These are phyloP conservation scores for Babesia divergens DNA, from an alignment of 169 alveolate species.

Conservation along the genomic window DNA sequence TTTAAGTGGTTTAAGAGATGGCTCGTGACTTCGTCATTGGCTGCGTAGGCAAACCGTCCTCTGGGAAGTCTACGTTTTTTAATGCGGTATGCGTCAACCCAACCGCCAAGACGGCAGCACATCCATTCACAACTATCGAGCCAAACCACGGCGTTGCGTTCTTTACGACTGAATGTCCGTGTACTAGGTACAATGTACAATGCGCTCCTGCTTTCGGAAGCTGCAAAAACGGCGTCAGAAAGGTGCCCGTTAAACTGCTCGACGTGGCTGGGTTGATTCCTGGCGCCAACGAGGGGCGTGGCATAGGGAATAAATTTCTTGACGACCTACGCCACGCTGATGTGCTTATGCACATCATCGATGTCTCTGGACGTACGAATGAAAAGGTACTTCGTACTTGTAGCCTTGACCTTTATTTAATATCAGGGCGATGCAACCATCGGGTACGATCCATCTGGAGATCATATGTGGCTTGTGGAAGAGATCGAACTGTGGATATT, in stretches of 20 bases:
- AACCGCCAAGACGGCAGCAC: conserved; percentile 93
- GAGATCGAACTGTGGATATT: conserved; percentile 78
- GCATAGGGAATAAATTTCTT: conserved; percentile 96
- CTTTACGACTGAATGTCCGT: conserved; percentile 93
- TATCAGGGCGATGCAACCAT: conserved; percentile 70
- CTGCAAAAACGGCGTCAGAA: conserved; percentile 65
- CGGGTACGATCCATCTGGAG: conserved; percentile 74
- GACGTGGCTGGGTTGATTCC: conserved; percentile 98
- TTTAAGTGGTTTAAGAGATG: not conserved
- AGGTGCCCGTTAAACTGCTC: conserved; percentile 91
- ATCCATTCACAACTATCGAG: conserved; percentile 88
- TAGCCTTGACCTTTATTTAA: not conserved
- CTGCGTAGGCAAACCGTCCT: conserved; percentile 95
- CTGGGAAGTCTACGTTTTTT: conserved; percentile 93
- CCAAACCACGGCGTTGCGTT: conserved; percentile 60
- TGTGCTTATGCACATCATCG: conserved; percentile 95
- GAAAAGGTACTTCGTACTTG: conserved; percentile 60
- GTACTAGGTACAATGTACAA: conserved; percentile 58
- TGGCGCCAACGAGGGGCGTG: conserved; percentile 97
- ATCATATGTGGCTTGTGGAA: conserved; percentile 73
- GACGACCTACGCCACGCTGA: conserved; percentile 94
- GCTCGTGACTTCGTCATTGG: conserved; percentile 88
- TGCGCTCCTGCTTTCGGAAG: conserved; percentile 60
- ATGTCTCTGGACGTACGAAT: conserved; percentile 77
- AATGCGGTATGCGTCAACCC: conserved; percentile 89